These are phyloP conservation scores for Solanum arcanum DNA, from an alignment of 257 asterid genomes.

Conservation along the genomic window DNA sequence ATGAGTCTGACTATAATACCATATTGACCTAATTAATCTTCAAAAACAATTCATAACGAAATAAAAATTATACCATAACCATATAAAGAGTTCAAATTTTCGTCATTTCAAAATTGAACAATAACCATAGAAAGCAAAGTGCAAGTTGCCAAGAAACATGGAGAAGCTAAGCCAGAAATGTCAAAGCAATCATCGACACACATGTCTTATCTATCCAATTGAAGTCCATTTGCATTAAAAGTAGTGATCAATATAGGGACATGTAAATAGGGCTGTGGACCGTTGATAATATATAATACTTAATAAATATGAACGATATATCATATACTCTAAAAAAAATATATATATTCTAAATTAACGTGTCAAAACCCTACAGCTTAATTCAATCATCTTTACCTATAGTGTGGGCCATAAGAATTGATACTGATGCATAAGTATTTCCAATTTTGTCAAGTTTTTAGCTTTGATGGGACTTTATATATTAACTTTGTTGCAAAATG, in stretches of 20 bases:
- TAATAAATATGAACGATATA: not conserved
- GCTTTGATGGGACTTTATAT: not conserved
- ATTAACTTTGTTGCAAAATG: not conserved
- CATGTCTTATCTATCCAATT: not conserved
- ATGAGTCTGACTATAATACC: too few relatives aligned
- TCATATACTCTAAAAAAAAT: not conserved
- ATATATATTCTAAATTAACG: not conserved
- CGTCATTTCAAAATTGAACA: not conserved
- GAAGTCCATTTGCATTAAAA: not conserved
- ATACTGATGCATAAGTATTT: not conserved
- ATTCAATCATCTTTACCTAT: not conserved
- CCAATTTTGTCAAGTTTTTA: not conserved
- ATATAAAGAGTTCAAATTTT: too few relatives aligned
- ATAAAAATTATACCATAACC: too few relatives aligned
- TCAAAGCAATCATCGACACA: not conserved
- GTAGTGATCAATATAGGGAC: not conserved
- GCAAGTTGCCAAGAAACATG: not conserved
- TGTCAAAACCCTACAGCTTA: not conserved
- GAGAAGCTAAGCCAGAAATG: not conserved
- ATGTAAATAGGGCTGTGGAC: not conserved
- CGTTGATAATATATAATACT: not conserved
- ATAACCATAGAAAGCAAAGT: not conserved
- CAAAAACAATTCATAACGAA: not conserved
- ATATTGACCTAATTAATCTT: too few relatives aligned
- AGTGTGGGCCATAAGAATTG: not conserved